Base-by-base conservation (phyloP, 1,139 yeast species). In the Taiozyma onychis region DNA sequence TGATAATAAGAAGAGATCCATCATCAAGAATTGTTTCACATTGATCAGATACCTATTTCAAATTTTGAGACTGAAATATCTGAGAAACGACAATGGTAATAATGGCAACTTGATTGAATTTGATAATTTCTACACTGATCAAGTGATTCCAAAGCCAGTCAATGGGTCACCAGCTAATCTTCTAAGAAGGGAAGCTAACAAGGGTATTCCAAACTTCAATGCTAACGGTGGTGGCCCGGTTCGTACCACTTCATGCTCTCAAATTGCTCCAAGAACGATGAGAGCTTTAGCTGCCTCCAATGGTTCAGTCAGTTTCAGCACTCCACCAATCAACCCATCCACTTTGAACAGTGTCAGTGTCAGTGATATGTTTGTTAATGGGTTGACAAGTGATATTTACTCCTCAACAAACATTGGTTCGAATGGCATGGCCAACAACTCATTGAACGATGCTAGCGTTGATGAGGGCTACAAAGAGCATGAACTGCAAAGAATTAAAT, bases 261-360 rank as follows among this genome's bases (percentile, higher is more conserved):
- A 68, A 49, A 62, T 69, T 44, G 71, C 72, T 0, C 72, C 73
- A 49, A 59, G 70, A 51, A 61, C 69, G 11, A 64, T 67, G 58
- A 59, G 68, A 41, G 64, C 68, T 2, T 48, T 59, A 16, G 62
- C 65, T 16, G 63, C 62, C 21, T 50, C 56, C 14, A 44, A 50
- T 2, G 45, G 48, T 21, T 46, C 57, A 0, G 55, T 55, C 24
- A 56, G 57, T 27, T 55, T 56, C 45, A 51, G 55, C 32, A 52
- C 54, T 14, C 52, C 49, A 34, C 51, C 45, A 28, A 48, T 39
- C 46, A 51, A 51, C 26, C 52, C 51, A 18, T 22, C 35, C 5
- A 45, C 47, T 9, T 44, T 55, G 47, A 54, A 52, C 48, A 54
- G 57, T 44, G 55, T 58, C 9, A 51, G 59, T 44, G 51, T 57